These are phyloP conservation scores for Pseudozyma thailandica DNA, from an alignment of 1,284 basidiomycete genomes.

Conservation along the genomic window DNA sequence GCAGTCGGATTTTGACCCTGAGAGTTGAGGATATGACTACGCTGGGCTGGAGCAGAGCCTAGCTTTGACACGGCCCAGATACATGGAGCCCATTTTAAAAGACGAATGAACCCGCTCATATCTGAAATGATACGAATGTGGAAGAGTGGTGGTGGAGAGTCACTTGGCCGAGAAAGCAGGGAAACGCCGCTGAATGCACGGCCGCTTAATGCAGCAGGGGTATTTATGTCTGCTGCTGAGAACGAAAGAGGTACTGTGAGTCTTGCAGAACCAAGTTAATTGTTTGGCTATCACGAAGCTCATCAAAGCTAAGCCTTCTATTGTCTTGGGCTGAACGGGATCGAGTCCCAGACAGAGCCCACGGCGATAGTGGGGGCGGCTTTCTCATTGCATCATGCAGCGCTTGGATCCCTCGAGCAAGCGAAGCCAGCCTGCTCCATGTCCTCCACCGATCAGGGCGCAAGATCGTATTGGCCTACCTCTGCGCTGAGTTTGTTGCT, in stretches of 20 bases:
- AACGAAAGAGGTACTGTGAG: background rate
- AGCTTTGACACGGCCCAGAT: constrained; percentile 28
- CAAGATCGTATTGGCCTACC: no score
- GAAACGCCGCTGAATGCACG: background rate
- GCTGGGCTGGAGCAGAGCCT: constrained; percentile 4
- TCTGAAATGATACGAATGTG: background rate
- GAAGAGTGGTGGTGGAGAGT: background rate
- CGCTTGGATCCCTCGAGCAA: constrained; percentile 23
- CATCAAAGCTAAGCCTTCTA: constrained; percentile 10
- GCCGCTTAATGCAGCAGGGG: no score
- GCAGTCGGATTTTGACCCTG: constrained; percentile 8
- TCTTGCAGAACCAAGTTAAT: background rate
- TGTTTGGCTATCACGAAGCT: constrained; percentile 17
- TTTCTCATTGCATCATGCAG: constrained; percentile 3
- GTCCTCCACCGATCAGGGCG: background rate
- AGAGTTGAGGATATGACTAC: constrained; percentile 13
- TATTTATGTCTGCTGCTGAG: background rate
- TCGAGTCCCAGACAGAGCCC: no score
- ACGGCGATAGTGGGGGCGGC: constrained; percentile 2
- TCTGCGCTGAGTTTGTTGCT: no score
- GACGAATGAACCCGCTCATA: constrained; percentile 32
- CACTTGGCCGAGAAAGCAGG: background rate
- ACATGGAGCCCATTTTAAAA: constrained; percentile 28
- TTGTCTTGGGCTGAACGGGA: background rate
- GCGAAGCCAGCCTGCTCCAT: no score